Evolutionary conservation across 2,329 filamentous ascomycete species (phyloP).

Genomic region (Akanthomyces muscarius): DNA sequence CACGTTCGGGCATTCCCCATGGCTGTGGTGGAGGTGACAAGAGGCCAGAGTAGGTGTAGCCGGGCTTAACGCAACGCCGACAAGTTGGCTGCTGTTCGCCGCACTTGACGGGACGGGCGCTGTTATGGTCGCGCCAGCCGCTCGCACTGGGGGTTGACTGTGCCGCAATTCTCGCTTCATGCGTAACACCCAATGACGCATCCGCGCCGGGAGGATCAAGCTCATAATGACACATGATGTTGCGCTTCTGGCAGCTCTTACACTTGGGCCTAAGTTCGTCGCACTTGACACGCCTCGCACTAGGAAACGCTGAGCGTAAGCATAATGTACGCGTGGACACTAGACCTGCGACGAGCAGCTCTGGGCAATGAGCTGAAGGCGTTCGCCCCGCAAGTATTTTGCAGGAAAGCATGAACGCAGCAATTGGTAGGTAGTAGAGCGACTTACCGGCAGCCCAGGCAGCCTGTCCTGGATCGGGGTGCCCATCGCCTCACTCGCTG

Average conservation of each 20-base stretch:
- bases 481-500: background rate
- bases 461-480: background rate
- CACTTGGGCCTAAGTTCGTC: background rate
- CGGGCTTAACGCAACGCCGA: background rate
- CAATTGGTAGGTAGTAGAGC: background rate
- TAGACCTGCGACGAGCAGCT: background rate
- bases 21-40: background rate
- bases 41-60: background rate
- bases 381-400: too few relatives aligned
- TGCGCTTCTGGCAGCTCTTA: slow-evolving; percentile 1
- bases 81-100: background rate
- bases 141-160: too few relatives aligned
- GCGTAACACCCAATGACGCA: background rate
- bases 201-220: background rate
- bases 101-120: background rate
- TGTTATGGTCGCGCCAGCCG: too few relatives aligned
- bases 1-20: background rate
- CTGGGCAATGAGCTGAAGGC: too few relatives aligned
- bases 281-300: slow-evolving; percentile 1
- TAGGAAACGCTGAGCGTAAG: background rate
- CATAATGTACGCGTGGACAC: background rate
- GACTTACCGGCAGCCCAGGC: background rate
- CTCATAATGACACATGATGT: background rate
- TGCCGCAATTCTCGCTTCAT: background rate
- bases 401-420: background rate